A percentile compares a stretch with the other conserved stretches of the same genome.
Evolutionary conservation across 2,329 filamentous ascomycete species (phyloP).

Genomic region (Davidsoniella virescens): DNA sequence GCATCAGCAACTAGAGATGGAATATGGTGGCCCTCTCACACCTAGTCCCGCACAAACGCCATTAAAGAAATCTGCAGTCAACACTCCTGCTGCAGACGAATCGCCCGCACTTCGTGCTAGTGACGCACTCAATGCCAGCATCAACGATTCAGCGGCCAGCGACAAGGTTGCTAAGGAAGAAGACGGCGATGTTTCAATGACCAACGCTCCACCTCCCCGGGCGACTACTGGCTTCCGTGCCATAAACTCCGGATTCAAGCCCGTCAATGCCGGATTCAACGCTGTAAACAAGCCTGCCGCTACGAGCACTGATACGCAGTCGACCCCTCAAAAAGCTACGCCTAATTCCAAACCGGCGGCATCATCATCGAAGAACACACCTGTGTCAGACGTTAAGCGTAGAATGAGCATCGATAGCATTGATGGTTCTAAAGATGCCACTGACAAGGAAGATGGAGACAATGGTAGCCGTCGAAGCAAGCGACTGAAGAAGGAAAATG

Average conservation of each 20-base stretch:
- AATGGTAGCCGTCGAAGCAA: constrained; percentile 71
- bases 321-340: constrained; percentile 27
- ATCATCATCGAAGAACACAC: constrained; percentile 46
- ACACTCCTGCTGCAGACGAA: constrained; percentile 44
- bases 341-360: constrained; percentile 39
- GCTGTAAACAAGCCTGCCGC: constrained; percentile 37
- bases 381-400: constrained; percentile 52
- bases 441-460: constrained; percentile 43
- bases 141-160: constrained; percentile 19
- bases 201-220: constrained; percentile 26
- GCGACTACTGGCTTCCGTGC: constrained; percentile 41
- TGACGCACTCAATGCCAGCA: constrained; percentile 33
- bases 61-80: constrained; percentile 46
- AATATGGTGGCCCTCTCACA: constrained; percentile 83
- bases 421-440: constrained; percentile 32
- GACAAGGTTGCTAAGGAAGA: constrained; percentile 26
- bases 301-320: background rate
- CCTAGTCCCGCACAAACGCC: constrained; percentile 55
- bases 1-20: constrained; percentile 85
- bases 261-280: constrained; percentile 56
- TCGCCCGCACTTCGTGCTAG: constrained; percentile 49
- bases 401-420: constrained; percentile 48
- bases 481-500: constrained; percentile 64
- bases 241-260: constrained; percentile 47
- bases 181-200: constrained; percentile 32